Evolutionary conservation across 2,329 filamentous ascomycete species (phyloP).

Genomic region (Trichoderma sp.): DNA sequence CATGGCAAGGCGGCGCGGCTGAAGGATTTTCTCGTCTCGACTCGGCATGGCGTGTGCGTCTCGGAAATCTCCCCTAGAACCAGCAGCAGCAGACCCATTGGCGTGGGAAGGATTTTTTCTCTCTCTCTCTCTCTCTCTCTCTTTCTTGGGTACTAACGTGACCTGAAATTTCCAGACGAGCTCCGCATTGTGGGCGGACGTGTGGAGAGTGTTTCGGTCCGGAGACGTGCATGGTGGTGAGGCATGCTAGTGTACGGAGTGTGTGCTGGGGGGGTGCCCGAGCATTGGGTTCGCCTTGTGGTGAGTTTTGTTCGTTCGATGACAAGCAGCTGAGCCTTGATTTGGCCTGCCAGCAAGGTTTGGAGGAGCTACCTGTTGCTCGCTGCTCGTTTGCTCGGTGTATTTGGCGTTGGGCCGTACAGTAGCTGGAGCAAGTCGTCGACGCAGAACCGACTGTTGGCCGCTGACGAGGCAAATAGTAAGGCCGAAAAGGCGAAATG

Average conservation of each 20-base stretch:
- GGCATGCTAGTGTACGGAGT: slow-evolving; percentile 11
- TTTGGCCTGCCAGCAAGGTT: not conserved
- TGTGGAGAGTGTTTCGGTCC: slow-evolving; percentile 18
- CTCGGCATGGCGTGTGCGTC: not conserved
- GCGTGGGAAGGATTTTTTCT: not conserved
- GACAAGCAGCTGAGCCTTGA: not conserved
- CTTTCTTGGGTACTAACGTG: not conserved
- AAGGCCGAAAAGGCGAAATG: not conserved
- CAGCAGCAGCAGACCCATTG: not conserved
- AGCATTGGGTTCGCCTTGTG: slow-evolving; percentile 9
- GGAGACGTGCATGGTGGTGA: slow-evolving; percentile 19
- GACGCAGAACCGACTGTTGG: not conserved
- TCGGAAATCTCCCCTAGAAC: slow-evolving; percentile 2
- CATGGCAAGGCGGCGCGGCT: slow-evolving; percentile 9
- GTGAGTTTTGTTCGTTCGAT: not conserved
- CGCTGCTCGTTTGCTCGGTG: not conserved
- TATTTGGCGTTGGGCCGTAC: not conserved
- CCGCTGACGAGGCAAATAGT: slow-evolving; percentile 9
- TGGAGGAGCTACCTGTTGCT: not conserved
- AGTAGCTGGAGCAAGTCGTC: not conserved
- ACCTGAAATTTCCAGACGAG: slow-evolving; percentile 14
- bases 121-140: not conserved
- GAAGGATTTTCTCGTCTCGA: not conserved
- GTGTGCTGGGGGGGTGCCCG: slow-evolving; percentile 9
- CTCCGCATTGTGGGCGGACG: slow-evolving; percentile 11